Conservation (phyloP, 495 filamentous ascomycete species). For the Lasiosphaeria miniovina region DNA sequence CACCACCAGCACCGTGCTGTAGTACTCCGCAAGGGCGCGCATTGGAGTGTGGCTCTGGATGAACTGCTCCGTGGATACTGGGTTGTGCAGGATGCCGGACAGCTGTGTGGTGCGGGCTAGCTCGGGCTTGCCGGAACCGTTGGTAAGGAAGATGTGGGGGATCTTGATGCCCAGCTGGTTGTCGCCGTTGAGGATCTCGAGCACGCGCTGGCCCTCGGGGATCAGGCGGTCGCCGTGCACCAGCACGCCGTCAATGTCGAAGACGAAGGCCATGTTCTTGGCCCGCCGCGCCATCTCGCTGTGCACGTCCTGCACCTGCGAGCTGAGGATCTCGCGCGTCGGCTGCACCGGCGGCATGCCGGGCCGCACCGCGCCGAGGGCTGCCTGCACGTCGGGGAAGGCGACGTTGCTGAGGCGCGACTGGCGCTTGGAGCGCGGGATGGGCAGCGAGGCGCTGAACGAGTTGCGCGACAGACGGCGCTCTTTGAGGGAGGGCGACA, state of each 20-base stretch:
- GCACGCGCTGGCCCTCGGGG: constrained; percentile 54
- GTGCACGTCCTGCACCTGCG: constrained; percentile 69
- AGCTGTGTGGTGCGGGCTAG: constrained; percentile 55
- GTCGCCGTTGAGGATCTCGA: constrained; percentile 65
- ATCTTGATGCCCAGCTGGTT: constrained; percentile 70
- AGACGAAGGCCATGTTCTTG: constrained; percentile 67
- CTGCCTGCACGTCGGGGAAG: constrained; percentile 38
- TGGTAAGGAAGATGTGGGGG: constrained; percentile 68
- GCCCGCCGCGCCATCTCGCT: constrained; percentile 62
- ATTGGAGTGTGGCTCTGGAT: constrained; percentile 68
- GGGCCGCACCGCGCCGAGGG: constrained; percentile 31
- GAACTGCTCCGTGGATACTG: constrained; percentile 61
- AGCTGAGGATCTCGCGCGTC: constrained; percentile 67
- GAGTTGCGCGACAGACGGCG: constrained; percentile 73
- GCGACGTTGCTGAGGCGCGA: constrained; percentile 60
- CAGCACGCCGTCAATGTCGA: constrained; percentile 65
- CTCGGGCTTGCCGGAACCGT: constrained; percentile 64
- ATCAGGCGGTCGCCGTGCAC: constrained; percentile 64
- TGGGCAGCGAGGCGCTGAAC: constrained; percentile 73
- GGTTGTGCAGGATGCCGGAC: constrained; percentile 54
- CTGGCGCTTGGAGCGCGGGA: constrained; percentile 66
- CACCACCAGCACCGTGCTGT: constrained; percentile 62
- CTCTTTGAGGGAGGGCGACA: constrained; percentile 61
- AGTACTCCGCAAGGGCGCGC: constrained; percentile 64
- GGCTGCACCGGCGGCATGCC: constrained; percentile 50